Conservation (phyloP, 148 eudicot genomes). For the Dianthus caryophyllus region DNA sequence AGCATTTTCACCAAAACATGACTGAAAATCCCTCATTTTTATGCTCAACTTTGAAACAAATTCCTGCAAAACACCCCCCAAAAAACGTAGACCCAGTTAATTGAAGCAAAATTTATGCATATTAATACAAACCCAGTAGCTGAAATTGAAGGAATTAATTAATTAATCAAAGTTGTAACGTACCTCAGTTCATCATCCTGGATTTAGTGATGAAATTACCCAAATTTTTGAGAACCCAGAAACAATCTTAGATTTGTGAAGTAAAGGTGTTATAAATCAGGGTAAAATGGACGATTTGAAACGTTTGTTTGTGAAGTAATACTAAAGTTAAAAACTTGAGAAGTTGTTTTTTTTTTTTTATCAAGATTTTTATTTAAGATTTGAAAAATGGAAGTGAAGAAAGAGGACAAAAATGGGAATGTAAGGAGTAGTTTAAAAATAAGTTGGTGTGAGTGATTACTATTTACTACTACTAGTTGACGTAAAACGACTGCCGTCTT, state of each 20-base stretch:
- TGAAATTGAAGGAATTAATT: not conserved
- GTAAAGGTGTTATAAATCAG: conserved; percentile 1
- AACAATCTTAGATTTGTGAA: conserved; percentile 7
- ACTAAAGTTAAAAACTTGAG: too few species aligned
- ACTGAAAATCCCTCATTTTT: conserved; percentile 50
- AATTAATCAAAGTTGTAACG: conserved; percentile 17
- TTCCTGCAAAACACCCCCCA: conserved; percentile 20
- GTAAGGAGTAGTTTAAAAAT: too few species aligned
- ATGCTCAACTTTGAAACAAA: conserved; percentile 13
- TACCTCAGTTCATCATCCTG: conserved; percentile 23
- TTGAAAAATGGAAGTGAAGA: too few species aligned
- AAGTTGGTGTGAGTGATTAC: too few species aligned
- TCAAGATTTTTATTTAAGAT: too few species aligned
- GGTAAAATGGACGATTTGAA: not conserved
- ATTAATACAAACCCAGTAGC: not conserved
- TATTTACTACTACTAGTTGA: not conserved
- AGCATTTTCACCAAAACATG: conserved; percentile 61
- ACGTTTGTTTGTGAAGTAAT: too few species aligned
- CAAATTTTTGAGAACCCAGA: conserved; percentile 11
- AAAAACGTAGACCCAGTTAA: not conserved
- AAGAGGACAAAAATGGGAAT: too few species aligned
- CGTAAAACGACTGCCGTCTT: not conserved
- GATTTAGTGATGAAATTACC: conserved; percentile 7
- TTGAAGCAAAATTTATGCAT: not conserved
- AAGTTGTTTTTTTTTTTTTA: too few species aligned